Base-by-base conservation (phyloP, 306 rosid genomes). In the Medicago lupulina region DNA sequence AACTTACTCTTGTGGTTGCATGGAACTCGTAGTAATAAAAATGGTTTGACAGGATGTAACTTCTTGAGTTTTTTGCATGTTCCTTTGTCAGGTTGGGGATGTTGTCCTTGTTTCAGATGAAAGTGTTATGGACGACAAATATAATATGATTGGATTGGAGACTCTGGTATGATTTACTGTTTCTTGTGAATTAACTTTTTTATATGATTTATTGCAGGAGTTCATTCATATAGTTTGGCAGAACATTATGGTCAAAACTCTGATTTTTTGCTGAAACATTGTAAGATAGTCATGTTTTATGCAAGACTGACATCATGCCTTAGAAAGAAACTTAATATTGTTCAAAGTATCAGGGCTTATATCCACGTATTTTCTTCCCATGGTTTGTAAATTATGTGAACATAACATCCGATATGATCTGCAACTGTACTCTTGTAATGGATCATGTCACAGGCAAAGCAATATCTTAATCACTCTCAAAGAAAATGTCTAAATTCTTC, bases 31-130 rank as follows among this genome's bases (percentile, higher is more conserved):
- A n/a, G 5, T 36, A 43, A 15, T 72, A 40, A 46, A 23, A 28
- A 15, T 49, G 40, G 38, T 34, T 53, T 80, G 18, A 67, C 31
- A 39, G 23, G 61, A 39, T 55, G 57, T 54, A 8, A 47, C 62
- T 62, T 77, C 46, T 23, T 6, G 47, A 66, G 15, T 76, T 28
- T 71, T 81, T 34, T 62, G 64, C 40, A 39, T 83, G 74, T 62
- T 73, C 39, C 23, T 65, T 68, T 81, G 79, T 83, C 82, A 95
- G 99, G 97, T 90, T 76, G 99, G 99, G 62, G 99, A 95, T 83
- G 97, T 95, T 73, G 84, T 95, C 41, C 99, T 95, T 76, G 91
- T 92, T 46, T 87, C 79, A 59, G 96, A 95, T 80, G 99, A 92
- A 86, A 72, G 89, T 76, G 92, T 92, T 14, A 75, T 88, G 44